Conservation (phyloP, 495 filamentous ascomycete species). For the Amniculicola lignicola region DNA sequence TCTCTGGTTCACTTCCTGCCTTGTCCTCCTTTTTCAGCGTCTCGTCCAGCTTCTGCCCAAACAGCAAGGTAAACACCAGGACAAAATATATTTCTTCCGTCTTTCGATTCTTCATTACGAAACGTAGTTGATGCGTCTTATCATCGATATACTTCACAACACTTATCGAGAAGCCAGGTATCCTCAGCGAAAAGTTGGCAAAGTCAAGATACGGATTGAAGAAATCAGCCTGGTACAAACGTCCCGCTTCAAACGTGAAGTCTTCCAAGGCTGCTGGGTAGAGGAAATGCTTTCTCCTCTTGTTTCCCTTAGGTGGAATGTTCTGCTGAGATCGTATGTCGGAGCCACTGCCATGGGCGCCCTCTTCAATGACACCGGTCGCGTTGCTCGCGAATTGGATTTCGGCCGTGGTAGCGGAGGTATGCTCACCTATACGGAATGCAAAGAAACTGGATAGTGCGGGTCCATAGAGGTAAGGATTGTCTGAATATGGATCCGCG, state of each 20-base stretch:
- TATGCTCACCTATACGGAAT: slow-evolving; percentile 26
- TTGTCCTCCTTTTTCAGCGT: slow-evolving; percentile 5
- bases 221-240: slow-evolving; percentile 75
- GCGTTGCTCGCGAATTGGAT: slow-evolving; percentile 15
- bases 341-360: slow-evolving; percentile 53
- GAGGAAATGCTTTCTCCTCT: slow-evolving; percentile 45
- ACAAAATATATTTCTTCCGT: slow-evolving; percentile 40
- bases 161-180: slow-evolving; percentile 40
- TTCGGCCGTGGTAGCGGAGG: neutral
- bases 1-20: neutral
- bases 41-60: slow-evolving; percentile 36
- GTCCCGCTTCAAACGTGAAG: slow-evolving; percentile 58
- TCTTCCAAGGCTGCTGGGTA: slow-evolving; percentile 45
- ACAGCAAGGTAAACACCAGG: slow-evolving; percentile 39
- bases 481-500: slow-evolving; percentile 81
- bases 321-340: slow-evolving; percentile 50
- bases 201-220: slow-evolving; percentile 92
- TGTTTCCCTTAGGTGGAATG: slow-evolving; percentile 36
- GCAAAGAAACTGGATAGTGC: slow-evolving; percentile 57
- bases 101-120: slow-evolving; percentile 40
- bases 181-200: slow-evolving; percentile 47
- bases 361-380: slow-evolving; percentile 35
- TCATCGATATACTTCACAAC: slow-evolving; percentile 42
- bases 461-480: slow-evolving; percentile 78
- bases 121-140: slow-evolving; percentile 41